These are phyloP conservation scores for Rosa multiflora DNA, from an alignment of 306 rosid species.

Conservation along the genomic window DNA sequence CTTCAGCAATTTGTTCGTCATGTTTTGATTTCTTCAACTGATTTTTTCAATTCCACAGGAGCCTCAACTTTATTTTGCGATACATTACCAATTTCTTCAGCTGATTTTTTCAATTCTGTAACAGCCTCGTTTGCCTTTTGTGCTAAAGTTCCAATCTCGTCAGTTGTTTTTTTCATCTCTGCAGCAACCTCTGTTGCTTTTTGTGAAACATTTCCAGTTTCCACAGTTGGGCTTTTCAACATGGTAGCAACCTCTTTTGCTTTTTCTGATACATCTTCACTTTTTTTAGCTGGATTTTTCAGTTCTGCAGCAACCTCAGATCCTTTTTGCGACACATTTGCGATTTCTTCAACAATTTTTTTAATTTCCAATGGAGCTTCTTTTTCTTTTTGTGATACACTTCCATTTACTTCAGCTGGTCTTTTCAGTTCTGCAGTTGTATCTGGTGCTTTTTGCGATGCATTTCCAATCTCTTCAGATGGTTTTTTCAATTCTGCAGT, in stretches of 20 bases:
- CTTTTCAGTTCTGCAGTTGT: neutral
- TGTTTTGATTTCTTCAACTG: conserved; percentile 2
- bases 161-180: conserved; percentile 7
- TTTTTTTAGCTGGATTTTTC: conserved; percentile 7
- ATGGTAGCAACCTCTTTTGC: neutral
- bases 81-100: neutral
- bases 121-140: neutral
- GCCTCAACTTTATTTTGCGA: neutral
- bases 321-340: neutral
- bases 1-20: neutral
- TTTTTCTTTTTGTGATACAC: neutral
- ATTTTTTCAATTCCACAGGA: neutral
- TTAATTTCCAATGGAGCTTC: neutral
- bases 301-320: conserved; percentile 3
- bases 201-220: neutral
- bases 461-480: neutral
- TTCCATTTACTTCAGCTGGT: neutral
- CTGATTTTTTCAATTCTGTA: neutral
- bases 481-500: neutral
- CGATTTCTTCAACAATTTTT: neutral
- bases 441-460: neutral
- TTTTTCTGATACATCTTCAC: neutral
- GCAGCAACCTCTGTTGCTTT: conserved; percentile 15
- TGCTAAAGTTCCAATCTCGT: neutral
- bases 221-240: neutral